phyloP scores from a whole-genome alignment of 805 yeast genomes.

The Nematodospora valgi region DNA sequence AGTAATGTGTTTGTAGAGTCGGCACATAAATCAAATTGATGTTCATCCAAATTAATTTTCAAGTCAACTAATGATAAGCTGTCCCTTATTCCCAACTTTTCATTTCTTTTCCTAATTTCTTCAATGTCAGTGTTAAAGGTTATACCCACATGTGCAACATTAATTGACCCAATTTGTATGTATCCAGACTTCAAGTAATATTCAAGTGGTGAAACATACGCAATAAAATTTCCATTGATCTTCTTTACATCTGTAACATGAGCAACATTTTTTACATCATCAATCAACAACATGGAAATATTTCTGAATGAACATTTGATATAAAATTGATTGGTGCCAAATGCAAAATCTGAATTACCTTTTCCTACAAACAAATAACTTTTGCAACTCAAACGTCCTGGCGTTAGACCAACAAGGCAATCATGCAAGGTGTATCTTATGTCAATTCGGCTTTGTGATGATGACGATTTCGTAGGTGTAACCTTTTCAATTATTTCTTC shows the following conservation, averaged over 20 bases:
- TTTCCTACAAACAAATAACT: constrained; percentile 48
- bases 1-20: constrained; percentile 76
- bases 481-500: constrained; percentile 12
- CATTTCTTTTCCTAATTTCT: constrained; percentile 15
- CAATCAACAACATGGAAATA: constrained; percentile 55
- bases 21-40: constrained; percentile 64
- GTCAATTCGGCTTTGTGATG: constrained; percentile 19
- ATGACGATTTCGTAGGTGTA: constrained; percentile 8
- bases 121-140: constrained; percentile 24
- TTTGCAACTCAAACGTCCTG: constrained; percentile 57
- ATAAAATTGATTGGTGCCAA: constrained; percentile 27
- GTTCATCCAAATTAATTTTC: constrained; percentile 46
- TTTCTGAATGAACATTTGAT: constrained; percentile 48
- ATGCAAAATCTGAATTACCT: constrained; percentile 50
- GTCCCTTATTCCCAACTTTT: constrained; percentile 17
- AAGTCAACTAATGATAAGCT: constrained; percentile 35
- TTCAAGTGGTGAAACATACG: constrained; percentile 29
- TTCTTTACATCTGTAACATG: no score
- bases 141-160: constrained; percentile 34
- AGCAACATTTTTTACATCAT: constrained; percentile 44
- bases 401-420: constrained; percentile 59
- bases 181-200: constrained; percentile 48
- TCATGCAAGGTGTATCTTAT: constrained; percentile 42
- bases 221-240: neutral
- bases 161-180: constrained; percentile 47